Conservation (phyloP, 225 moss, liverwort and hornwort species). For the Pseudoscleropodium purum region DNA sequence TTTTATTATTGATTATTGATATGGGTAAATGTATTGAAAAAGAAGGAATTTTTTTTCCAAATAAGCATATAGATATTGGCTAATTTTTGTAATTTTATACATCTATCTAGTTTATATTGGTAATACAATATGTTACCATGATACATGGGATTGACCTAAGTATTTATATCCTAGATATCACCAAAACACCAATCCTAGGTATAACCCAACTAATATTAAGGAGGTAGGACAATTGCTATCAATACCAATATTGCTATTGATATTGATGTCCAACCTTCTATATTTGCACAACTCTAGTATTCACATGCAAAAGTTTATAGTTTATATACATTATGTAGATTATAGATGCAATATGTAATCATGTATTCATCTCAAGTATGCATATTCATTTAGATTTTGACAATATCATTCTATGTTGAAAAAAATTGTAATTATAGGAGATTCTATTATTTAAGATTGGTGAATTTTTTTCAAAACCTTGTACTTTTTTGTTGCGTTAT, state of each 20-base stretch:
- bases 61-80: background rate
- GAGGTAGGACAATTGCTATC: fast-evolving
- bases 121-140: background rate
- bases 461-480: background rate
- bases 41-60: background rate
- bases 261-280: background rate
- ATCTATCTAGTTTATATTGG: background rate
- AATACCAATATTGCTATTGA: too few relatives aligned
- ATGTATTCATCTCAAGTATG: background rate
- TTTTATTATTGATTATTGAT: background rate
- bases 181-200: too few relatives aligned
- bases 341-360: background rate
- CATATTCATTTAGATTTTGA: background rate
- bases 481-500: fast-evolving
- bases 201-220: background rate
- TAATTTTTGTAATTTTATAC: background rate
- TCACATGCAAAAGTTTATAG: background rate
- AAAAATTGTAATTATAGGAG: background rate
- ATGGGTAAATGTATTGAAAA: background rate
- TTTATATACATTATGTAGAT: background rate
- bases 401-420: background rate
- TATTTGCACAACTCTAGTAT: background rate
- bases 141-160: background rate
- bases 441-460: background rate
- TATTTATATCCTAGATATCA: background rate